Percentiles rank a stretch among this genome's conserved stretches.
phyloP scores from a whole-genome alignment of 2,329 filamentous ascomycete species.

The Ophiognomonia clavigignenti-juglandacearum region DNA sequence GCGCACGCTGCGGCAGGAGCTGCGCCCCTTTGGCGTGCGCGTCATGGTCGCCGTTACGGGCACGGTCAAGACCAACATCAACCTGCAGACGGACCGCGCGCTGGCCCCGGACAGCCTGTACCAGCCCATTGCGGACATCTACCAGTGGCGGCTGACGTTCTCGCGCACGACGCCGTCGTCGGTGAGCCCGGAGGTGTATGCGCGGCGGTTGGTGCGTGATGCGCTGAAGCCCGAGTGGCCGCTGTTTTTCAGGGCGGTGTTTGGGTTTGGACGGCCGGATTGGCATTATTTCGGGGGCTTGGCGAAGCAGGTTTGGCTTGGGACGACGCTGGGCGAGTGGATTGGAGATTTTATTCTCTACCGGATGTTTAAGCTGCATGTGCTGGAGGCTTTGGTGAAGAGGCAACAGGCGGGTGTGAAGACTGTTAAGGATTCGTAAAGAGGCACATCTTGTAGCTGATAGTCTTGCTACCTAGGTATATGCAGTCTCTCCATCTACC shows the following conservation, averaged over 20 bases:
- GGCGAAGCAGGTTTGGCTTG: slow-evolving; percentile 5
- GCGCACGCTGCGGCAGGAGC: slow-evolving; percentile 47
- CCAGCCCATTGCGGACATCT: slow-evolving; percentile 27
- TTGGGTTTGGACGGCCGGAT: slow-evolving; percentile 13
- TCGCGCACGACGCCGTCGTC: slow-evolving; percentile 4
- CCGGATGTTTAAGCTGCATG: slow-evolving; percentile 12
- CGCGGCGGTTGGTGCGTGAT: slow-evolving; percentile 4
- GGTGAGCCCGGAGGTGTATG: slow-evolving; percentile 7
- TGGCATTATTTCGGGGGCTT: slow-evolving; percentile 16
- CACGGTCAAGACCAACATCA: slow-evolving; percentile 47
- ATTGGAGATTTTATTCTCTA: slow-evolving; percentile 10
- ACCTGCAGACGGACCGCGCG: slow-evolving; percentile 32
- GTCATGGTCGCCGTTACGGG: slow-evolving; percentile 54
- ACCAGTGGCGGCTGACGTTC: slow-evolving; percentile 15
- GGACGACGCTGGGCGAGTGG: slow-evolving; percentile 12
- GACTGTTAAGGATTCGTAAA: slow-evolving; percentile 2
- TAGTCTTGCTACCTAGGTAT: too few species aligned
- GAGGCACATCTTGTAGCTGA: too few species aligned
- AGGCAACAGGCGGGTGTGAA: slow-evolving; percentile 4
- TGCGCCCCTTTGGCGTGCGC: slow-evolving; percentile 49
- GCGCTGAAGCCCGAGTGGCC: slow-evolving; percentile 14
- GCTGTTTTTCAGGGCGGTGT: neutral
- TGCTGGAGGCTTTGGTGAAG: slow-evolving; percentile 7
- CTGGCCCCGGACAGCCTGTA: slow-evolving; percentile 45
- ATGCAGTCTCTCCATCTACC: too few species aligned